Base-by-base conservation (phyloP, 2,329 filamentous ascomycete genomes). In the Leptodontidium sp. region DNA sequence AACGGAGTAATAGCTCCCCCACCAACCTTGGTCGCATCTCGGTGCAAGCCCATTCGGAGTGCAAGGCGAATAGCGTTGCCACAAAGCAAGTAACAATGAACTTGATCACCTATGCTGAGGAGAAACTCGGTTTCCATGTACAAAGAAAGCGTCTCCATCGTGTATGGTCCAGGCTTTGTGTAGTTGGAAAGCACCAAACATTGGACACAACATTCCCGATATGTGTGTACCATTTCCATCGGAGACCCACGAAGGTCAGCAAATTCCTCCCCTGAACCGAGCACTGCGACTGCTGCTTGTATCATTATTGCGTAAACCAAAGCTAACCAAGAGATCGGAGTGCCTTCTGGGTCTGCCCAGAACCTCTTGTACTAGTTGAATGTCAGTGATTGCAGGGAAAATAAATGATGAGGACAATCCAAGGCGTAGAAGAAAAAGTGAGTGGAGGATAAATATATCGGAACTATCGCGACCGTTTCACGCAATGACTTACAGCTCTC, bases 1-100 rank as follows among this genome's bases (percentile, higher is more conserved):
- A 92, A 94, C 6, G 91, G 89, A 1, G 88, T 86, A 50, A 95
- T 86, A 21, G 61, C 62, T 15, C 72, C 69, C 71, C 83, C 82
- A 9, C 58, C 58, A 73, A 80, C 80, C 45, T 75, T 76, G 21
- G 55, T 68, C 0, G 74, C 55, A 57, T 89, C 87, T 24, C 87
- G 84, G 72, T 88, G 87, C 17, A 88, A 78, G 11, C 87, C 87
- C 84, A 88, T 86, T 72, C 86, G 86, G 62, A 89, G 78, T 80
- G 87, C 86, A 2, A 88, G 77, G 6, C 86, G 84, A 50, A 88
- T 79, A 35, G 82, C 79, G 12, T 85, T 81, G 3, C 83, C 82
- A 0, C 82, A 82, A 11, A 88, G 77, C 38, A 88, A 75, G 75
- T 87, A 89, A 75, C 84, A 85, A 71, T 84, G 84, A 76, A 85